Base-by-base conservation (phyloP, 345 rosid genomes). In the Camelina hispida region DNA sequence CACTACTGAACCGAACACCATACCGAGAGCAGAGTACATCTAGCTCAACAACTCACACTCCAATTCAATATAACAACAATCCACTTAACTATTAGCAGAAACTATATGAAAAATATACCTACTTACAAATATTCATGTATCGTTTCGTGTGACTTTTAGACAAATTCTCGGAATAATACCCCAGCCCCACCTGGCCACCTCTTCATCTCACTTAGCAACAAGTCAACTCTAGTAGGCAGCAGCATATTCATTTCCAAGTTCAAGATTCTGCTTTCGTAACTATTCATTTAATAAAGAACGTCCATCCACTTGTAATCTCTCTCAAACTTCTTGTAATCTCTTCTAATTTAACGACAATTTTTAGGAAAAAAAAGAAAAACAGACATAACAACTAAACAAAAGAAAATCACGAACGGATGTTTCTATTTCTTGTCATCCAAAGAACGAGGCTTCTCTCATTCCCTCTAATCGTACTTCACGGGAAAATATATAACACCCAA, bases 201-300 rank as follows among this genome's bases (percentile, higher is more conserved):
- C 72, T 28, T 28, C 37, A 68, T 53, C 35, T 68, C 72, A 54
- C 62, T 10, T 25, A 60, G 38, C 61, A 51, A 2, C 76, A 51
- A 62, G 76, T 72, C 76, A 72, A 72, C 61, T 72, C 11, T 38
- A 23, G 52, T 50, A 23, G 60, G 52, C 52, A 38, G 60, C n/a
- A 66, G 25, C 5, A 28, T 6, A 7, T 34, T 66, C 46, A 9
- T 66, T 66, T 66, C 32, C 64, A 42, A 42, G 20, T 42, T 2
- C 9, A 23, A 4, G 20, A 64, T 37, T 15, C 4, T 59, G 28
- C 75, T 47, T 59, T 60, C 18, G 50, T 38, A 46, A 15, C 22
- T 46, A 69, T 44, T 56, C 7, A 13, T 28, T 35, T n/a, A 34
- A 38, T 37, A 51, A 72, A 38, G 3, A 35, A 60, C 51, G 25